Evolutionary conservation across 192 early-diverging fungal genomes (phyloP).

Genomic region (Cladochytrium replicatum): DNA sequence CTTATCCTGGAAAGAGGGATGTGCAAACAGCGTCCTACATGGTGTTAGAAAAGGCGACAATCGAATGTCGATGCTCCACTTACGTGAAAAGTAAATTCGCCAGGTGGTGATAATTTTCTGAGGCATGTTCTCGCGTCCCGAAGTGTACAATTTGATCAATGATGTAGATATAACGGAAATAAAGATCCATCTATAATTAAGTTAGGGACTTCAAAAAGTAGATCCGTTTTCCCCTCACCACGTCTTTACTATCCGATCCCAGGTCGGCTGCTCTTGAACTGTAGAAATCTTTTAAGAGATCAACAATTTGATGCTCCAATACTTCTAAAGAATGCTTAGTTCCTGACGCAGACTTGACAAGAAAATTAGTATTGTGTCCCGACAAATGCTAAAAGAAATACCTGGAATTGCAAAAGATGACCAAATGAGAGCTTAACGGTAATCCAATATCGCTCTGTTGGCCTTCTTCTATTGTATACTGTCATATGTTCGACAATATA

Average conservation of each 20-base stretch:
- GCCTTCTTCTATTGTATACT: constrained; percentile 57
- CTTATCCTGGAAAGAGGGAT: no score
- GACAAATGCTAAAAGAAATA: constrained; percentile 8
- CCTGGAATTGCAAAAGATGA: constrained; percentile 56
- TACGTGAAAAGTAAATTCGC: constrained; percentile 60
- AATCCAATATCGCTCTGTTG: constrained; percentile 57
- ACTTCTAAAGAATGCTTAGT: constrained; percentile 50
- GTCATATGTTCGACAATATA: constrained; percentile 66
- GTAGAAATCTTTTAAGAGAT: no score
- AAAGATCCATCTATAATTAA: constrained; percentile 43
- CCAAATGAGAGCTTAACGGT: constrained; percentile 59
- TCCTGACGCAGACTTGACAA: constrained; percentile 47
- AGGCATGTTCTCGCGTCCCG: constrained; percentile 62
- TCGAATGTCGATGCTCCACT: no score
- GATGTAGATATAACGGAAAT: constrained; percentile 60
- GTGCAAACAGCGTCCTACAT: no score
- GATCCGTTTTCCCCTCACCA: constrained; percentile 17
- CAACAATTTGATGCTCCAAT: constrained; percentile 55
- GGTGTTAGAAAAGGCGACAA: constrained; percentile 5
- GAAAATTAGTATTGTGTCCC: not conserved
- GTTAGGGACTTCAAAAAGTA: constrained; percentile 2
- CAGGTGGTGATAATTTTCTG: constrained; percentile 59
- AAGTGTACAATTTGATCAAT: constrained; percentile 68
- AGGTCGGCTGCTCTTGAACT: constrained; percentile 17
- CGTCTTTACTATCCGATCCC: constrained; percentile 6